phyloP scores from a whole-genome alignment of 129 eudicot genomes.

The Tanacetum coccineum region DNA sequence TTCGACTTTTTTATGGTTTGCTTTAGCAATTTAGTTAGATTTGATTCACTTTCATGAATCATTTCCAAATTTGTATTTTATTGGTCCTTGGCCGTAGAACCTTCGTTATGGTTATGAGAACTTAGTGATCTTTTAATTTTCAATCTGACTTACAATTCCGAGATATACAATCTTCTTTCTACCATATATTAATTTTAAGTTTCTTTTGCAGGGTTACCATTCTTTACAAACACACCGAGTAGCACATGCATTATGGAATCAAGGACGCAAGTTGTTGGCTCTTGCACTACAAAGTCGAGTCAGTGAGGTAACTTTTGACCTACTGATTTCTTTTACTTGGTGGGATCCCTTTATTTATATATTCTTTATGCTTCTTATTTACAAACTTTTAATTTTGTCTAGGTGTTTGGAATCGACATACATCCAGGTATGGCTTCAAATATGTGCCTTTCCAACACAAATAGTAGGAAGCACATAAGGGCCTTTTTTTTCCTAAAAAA shows the following conservation, averaged over 20 bases:
- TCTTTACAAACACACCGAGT: conserved; percentile 69
- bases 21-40: neutral
- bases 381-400: conserved; percentile 8
- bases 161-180: too few relatives aligned
- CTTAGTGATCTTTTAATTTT: neutral
- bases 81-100: neutral
- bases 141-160: too few relatives aligned
- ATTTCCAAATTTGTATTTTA: neutral
- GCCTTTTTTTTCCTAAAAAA: neutral
- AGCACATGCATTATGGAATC: conserved; percentile 67
- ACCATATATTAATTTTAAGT: neutral
- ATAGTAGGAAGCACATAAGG: neutral
- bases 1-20: neutral
- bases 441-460: neutral
- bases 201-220: conserved; percentile 52
- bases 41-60: neutral
- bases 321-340: neutral
- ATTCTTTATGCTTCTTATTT: conserved; percentile 15
- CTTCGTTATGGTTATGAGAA: conserved; percentile 12
- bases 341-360: conserved; percentile 1
- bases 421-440: conserved; percentile 55
- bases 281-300: conserved; percentile 73
- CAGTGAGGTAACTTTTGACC: conserved; percentile 51
- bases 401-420: conserved; percentile 75
- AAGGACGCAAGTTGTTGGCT: conserved; percentile 70